phyloP scores from a whole-genome alignment of 306 rosid genomes.

The Prunus dulcis region DNA sequence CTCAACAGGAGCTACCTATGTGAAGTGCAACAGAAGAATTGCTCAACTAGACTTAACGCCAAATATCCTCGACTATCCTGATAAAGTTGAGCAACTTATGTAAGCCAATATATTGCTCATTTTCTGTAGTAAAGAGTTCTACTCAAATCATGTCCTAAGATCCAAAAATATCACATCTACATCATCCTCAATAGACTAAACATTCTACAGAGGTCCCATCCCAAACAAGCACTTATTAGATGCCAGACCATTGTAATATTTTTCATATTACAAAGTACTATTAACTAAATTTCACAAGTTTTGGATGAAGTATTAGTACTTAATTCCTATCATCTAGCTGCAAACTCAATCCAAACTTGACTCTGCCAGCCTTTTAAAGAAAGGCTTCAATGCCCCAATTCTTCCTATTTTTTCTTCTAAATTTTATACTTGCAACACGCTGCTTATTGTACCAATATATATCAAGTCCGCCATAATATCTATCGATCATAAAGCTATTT shows the following conservation, averaged over 20 bases:
- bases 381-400: background rate
- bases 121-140: too few relatives aligned
- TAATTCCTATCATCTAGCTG: background rate
- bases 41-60: background rate
- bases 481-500: background rate
- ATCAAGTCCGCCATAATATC: background rate
- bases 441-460: background rate
- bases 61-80: background rate
- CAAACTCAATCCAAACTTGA: background rate
- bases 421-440: background rate
- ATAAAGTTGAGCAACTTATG: background rate
- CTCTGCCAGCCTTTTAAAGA: background rate
- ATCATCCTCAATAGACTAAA: background rate
- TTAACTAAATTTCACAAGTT: too few relatives aligned
- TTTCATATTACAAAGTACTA: background rate
- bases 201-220: background rate
- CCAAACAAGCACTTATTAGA: background rate
- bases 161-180: background rate
- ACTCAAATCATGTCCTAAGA: too few relatives aligned
- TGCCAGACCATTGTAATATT: background rate
- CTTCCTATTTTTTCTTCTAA: background rate
- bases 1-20: background rate
- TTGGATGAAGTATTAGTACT: background rate
- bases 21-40: background rate
- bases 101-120: too few relatives aligned